These are phyloP conservation scores for Firmiana major DNA, from an alignment of 345 rosid genomes.

Conservation along the genomic window DNA sequence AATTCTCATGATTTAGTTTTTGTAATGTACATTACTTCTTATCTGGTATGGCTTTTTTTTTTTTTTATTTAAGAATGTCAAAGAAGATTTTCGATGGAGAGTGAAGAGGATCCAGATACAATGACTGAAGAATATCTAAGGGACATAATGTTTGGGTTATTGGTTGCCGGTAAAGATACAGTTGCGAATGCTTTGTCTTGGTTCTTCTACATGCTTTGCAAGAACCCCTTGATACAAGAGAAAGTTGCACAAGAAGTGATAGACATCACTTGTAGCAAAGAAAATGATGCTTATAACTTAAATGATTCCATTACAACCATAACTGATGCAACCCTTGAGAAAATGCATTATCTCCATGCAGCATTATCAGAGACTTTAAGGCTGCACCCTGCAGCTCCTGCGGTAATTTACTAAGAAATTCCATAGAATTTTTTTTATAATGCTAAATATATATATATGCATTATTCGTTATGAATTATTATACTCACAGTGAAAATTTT, in stretches of 20 bases:
- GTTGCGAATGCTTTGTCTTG: constrained; percentile 56
- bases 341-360: constrained; percentile 80
- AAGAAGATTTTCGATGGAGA: too few species aligned
- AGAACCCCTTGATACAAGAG: constrained; percentile 63
- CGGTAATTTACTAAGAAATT: constrained; percentile 26
- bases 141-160: constrained; percentile 69
- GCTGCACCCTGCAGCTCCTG: constrained; percentile 62
- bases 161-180: constrained; percentile 81
- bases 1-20: too few species aligned
- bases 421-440: too few species aligned
- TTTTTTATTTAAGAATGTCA: too few species aligned
- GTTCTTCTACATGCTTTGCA: constrained; percentile 78
- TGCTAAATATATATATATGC: too few species aligned
- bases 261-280: constrained; percentile 27
- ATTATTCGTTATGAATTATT: too few species aligned
- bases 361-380: constrained; percentile 72
- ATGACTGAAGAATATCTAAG: constrained; percentile 62
- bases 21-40: too few species aligned
- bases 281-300: constrained; percentile 27
- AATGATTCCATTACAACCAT: constrained; percentile 39
- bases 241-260: constrained; percentile 54
- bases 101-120: too few species aligned
- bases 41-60: too few species aligned
- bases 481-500: too few species aligned
- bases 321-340: constrained; percentile 41